These are phyloP conservation scores for Trichoderma citrinoviride DNA, from an alignment of 2,329 filamentous ascomycete genomes.

Conservation along the genomic window DNA sequence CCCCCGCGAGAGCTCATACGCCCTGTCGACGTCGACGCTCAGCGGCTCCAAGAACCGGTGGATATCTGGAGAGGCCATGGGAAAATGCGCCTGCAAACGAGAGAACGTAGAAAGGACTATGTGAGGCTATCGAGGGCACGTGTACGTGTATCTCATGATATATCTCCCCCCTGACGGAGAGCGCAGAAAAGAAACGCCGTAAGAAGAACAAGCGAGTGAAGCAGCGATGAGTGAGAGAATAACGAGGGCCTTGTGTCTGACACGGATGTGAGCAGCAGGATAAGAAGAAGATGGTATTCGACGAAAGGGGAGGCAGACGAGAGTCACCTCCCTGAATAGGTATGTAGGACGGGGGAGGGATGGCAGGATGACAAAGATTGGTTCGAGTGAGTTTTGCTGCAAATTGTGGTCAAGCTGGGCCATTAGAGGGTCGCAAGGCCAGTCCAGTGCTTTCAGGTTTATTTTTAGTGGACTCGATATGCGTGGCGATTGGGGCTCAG, in stretches of 20 bases:
- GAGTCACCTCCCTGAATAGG: neutral
- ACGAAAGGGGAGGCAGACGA: neutral
- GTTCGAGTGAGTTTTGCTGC: neutral
- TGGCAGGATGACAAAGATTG: neutral
- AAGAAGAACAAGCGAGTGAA: neutral
- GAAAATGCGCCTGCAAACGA: neutral
- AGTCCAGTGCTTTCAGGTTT: too few species aligned
- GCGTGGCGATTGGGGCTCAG: too few species aligned
- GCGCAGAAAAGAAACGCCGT: neutral
- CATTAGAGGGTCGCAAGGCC: too few species aligned
- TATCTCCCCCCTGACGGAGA: neutral
- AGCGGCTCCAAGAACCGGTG: slow-evolving; percentile 52
- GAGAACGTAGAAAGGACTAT: neutral
- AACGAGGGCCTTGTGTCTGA: neutral
- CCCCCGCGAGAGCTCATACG: slow-evolving; percentile 47
- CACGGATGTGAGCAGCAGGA: too few species aligned
- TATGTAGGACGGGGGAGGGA: neutral
- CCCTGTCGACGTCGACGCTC: slow-evolving; percentile 45
- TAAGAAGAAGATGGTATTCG: too few species aligned
- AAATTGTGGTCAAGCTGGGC: too few species aligned
- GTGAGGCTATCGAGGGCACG: neutral
- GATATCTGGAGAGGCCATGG: slow-evolving; percentile 31
- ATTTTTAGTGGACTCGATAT: too few species aligned
- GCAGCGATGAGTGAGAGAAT: neutral
- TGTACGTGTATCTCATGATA: slow-evolving; percentile 10